Evolutionary conservation across 768 basidiomycete species (phyloP).

Genomic region (Hericium erinaceus): DNA sequence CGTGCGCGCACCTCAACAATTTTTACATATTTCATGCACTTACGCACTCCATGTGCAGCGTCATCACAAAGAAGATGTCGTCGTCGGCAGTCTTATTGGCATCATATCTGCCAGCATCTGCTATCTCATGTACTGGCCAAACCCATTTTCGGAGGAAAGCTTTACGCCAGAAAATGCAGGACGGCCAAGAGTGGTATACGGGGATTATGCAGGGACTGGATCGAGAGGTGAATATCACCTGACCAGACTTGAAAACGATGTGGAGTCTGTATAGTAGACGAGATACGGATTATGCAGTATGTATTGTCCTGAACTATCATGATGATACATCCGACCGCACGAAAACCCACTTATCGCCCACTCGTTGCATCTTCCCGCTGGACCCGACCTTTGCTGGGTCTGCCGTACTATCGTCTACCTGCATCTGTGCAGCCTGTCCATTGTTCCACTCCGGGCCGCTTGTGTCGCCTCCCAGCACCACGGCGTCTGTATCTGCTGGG

Average conservation of each 20-base stretch:
- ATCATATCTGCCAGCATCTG: constrained; percentile 36
- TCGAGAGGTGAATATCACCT: constrained; percentile 38
- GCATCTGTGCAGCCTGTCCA: constrained; percentile 2
- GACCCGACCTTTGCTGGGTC: constrained; percentile 3
- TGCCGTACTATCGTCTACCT: constrained; percentile 1
- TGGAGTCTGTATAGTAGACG: constrained; percentile 28
- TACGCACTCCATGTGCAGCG: constrained; percentile 26
- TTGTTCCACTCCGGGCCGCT: background rate
- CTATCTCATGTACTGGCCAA: constrained; percentile 61
- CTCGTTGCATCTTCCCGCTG: constrained; percentile 46
- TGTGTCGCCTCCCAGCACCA: constrained; percentile 44
- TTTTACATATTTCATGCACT: constrained; percentile 1
- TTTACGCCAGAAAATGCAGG: constrained; percentile 24
- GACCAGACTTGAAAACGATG: constrained; percentile 31
- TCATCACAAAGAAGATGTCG: constrained; percentile 63
- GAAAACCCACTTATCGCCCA: constrained; percentile 69
- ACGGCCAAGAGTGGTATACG: constrained; percentile 37
- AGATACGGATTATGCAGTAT: background rate
- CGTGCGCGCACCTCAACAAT: constrained; percentile 30
- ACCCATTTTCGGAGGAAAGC: constrained; percentile 37
- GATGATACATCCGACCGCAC: constrained; percentile 28
- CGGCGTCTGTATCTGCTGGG: constrained; percentile 39
- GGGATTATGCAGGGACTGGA: constrained; percentile 11
- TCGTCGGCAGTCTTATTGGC: constrained; percentile 54
- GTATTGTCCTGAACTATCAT: background rate